phyloP scores from a whole-genome alignment of 441 rosid species.

The Erodium moschatum region DNA sequence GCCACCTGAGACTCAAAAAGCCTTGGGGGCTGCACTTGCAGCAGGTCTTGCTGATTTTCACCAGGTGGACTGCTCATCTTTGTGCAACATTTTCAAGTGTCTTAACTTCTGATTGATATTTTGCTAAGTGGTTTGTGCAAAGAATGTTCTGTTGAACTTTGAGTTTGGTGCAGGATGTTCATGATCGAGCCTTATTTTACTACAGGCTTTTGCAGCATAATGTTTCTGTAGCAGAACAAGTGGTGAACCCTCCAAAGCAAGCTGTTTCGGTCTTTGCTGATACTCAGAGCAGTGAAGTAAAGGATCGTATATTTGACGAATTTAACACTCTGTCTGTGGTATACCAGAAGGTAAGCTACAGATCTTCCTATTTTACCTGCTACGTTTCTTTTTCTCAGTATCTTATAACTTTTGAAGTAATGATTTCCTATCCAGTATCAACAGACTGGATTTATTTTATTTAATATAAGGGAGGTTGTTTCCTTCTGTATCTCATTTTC shows the following conservation, averaged over 20 bases:
- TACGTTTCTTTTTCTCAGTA: not conserved
- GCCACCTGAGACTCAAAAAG: conserved; percentile 89
- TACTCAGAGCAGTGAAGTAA: conserved; percentile 91
- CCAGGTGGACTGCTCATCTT: conserved; percentile 40
- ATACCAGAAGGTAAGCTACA: conserved; percentile 69
- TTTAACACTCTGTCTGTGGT: conserved; percentile 89
- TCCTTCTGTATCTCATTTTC: not conserved
- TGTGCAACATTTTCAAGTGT: conserved; percentile 10
- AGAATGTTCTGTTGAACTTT: conserved; percentile 21
- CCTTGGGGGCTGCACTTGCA: conserved; percentile 79
- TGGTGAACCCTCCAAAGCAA: conserved; percentile 95
- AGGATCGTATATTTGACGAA: conserved; percentile 94
- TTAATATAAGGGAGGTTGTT: not conserved
- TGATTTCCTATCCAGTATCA: not conserved
- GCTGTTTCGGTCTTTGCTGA: conserved; percentile 97
- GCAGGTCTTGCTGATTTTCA: conserved; percentile 86
- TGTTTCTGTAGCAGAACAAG: conserved; percentile 66
- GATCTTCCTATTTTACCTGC: conserved; percentile 5
- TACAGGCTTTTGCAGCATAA: conserved; percentile 74
- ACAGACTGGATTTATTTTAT: not conserved
- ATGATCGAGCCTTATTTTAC: conserved; percentile 94
- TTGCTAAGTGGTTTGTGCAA: conserved; percentile 4
- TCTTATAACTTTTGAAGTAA: not conserved
- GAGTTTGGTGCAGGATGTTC: conserved; percentile 72
- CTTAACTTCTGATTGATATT: conserved; percentile 8